phyloP scores from a whole-genome alignment of 495 filamentous ascomycete species.

The Glarea lozoyensis region DNA sequence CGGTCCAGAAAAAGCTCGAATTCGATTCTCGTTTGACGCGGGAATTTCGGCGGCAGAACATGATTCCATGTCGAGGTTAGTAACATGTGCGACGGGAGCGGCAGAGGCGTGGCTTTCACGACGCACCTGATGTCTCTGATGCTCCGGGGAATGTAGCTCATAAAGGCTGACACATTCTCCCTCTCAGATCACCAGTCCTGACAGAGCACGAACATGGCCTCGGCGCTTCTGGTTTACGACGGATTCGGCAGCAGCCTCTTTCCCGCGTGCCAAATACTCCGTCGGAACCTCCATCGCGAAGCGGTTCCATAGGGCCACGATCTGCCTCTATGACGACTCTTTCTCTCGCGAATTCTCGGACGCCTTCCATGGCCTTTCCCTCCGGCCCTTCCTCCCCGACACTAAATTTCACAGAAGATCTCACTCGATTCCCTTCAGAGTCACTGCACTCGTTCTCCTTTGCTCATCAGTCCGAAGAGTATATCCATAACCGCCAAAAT shows the following conservation, averaged over 20 bases:
- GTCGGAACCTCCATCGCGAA: constrained; percentile 45
- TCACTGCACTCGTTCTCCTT: constrained; percentile 98
- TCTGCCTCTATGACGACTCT: constrained; percentile 54
- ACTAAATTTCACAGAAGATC: constrained; percentile 71
- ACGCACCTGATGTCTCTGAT: too few relatives aligned
- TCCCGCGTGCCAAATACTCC: constrained; percentile 57
- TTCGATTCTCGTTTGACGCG: constrained; percentile 49
- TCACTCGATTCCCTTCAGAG: constrained; percentile 86
- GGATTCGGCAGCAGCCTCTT: constrained; percentile 78
- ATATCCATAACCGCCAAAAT: constrained; percentile 84
- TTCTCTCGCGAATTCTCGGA: constrained; percentile 31
- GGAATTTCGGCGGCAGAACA: constrained; percentile 35
- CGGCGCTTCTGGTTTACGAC: constrained; percentile 69
- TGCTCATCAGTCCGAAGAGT: constrained; percentile 88
- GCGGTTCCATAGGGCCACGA: constrained; percentile 51
- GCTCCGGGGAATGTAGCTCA: too few relatives aligned
- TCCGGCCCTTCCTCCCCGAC: constrained; percentile 55
- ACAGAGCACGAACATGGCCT: constrained; percentile 50
- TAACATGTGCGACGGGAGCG: constrained; percentile 6
- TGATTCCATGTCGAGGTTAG: constrained; percentile 42
- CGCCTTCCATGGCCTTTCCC: constrained; percentile 18
- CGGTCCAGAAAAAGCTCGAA: constrained; percentile 31
- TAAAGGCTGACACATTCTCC: constrained; percentile 13
- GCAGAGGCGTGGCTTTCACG: too few relatives aligned
- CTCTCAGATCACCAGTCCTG: constrained; percentile 37